A percentile compares a stretch with the other conserved stretches of the same genome.
These are phyloP conservation scores for Rutstroemia sydowiana DNA, from an alignment of 2,329 filamentous ascomycete species.

Conservation along the genomic window DNA sequence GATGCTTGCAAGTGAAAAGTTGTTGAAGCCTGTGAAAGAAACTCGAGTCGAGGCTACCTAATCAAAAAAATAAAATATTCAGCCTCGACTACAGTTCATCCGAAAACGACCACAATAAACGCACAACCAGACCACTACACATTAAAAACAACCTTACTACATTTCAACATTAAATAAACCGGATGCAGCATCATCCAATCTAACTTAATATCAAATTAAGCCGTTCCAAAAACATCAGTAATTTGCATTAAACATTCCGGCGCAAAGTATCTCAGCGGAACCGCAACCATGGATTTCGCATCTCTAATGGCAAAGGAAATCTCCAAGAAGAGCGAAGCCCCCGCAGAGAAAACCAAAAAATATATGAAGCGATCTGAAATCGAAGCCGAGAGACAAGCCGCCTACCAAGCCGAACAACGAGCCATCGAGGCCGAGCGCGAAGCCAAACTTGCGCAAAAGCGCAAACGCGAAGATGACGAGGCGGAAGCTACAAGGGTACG, in stretches of 20 bases:
- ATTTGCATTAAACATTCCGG: background rate
- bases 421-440: slow-evolving; percentile 64
- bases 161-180: no score
- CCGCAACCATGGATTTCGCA: slow-evolving; percentile 79
- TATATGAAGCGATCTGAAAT: slow-evolving; percentile 80
- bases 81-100: slow-evolving; percentile 1
- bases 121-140: no score
- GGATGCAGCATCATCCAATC: no score
- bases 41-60: slow-evolving; percentile 16
- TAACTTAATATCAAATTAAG: no score
- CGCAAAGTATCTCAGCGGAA: background rate
- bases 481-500: slow-evolving; percentile 59
- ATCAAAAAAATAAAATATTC: slow-evolving; percentile 7
- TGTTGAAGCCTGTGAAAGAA: background rate
- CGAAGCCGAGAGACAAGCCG: slow-evolving; percentile 72
- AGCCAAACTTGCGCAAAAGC: slow-evolving; percentile 66
- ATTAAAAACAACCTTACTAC: no score
- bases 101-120: no score
- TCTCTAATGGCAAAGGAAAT: slow-evolving; percentile 90
- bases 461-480: slow-evolving; percentile 83
- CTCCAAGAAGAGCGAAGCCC: slow-evolving; percentile 60
- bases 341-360: slow-evolving; percentile 49
- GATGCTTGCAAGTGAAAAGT: background rate
- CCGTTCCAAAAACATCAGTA: no score
- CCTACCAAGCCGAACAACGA: slow-evolving; percentile 77